Conservation (phyloP, 2,329 filamentous ascomycete species). For the Penicillium digitatum region DNA sequence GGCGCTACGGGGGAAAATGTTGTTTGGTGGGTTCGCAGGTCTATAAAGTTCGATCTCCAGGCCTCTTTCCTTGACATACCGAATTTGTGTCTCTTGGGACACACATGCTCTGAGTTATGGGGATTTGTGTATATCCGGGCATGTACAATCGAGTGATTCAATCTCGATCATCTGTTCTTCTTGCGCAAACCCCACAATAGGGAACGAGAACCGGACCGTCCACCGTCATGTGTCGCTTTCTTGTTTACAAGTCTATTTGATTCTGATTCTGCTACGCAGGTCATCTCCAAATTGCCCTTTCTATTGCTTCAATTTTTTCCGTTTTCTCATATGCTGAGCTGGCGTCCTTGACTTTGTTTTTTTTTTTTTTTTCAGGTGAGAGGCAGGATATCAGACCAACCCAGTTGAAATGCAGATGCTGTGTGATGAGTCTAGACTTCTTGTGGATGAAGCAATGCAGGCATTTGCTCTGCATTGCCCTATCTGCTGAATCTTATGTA, state of each 20-base stretch:
- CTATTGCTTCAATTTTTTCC: background rate
- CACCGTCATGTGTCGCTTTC: conserved; percentile 12
- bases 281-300: background rate
- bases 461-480: background rate
- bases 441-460: background rate
- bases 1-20: conserved; percentile 36
- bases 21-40: conserved; percentile 32
- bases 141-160: conserved; percentile 7
- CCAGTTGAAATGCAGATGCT: background rate
- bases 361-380: background rate
- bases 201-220: conserved; percentile 17
- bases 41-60: conserved; percentile 24
- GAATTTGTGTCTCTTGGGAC: conserved; percentile 14
- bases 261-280: conserved; percentile 2
- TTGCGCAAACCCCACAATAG: conserved; percentile 12
- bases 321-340: conserved; percentile 1
- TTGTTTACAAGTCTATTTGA: conserved; percentile 2
- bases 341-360: conserved; percentile 1
- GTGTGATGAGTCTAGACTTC: background rate
- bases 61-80: conserved; percentile 19
- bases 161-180: conserved; percentile 10
- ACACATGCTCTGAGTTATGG: conserved; percentile 1
- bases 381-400: background rate
- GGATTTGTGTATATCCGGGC: conserved; percentile 6
- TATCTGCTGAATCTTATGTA: background rate